Evolutionary conservation across 331 rosid genomes (phyloP), one percentile per base, ranked within the genome.

Genomic region (Prunus yedoensis): DNA sequence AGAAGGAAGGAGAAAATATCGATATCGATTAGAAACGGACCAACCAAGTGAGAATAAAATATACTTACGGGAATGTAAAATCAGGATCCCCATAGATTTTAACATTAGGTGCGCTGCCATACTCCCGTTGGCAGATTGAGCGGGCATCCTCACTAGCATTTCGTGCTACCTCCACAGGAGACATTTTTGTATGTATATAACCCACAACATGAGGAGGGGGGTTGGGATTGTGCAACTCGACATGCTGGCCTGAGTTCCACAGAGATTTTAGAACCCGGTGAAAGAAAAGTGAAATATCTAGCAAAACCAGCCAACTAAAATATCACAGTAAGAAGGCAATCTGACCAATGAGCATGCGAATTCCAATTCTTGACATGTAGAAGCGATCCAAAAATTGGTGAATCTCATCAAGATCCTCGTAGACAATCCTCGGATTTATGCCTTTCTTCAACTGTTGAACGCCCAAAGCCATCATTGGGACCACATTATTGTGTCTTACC

Each of bases 401-500:
- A 80, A 93, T 93, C 85, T 88, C 97, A 35, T 76, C 86, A 49
- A 83, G 89, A 84, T 87, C 95, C 74, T 81, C 79, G 20, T 78
- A 68, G 35, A 50, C 79, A 11, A 81, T 85, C 67, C 80, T 88
- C 13, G 85, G 83, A 80, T 71, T 74, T 49, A 89, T 43, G 43
- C 78, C 80, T 63, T 88, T 93, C 91, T 93, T 93, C 88, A 93
- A 84, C 81, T 89, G 98, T 69, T 91, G 93, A 83, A 93, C 97
- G 63, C 98, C 98, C 69, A 93, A 54, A 78, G 98, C 98, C 98
- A 93, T 93, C 84, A 80, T 91, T 9, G 92, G 98, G 30, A 93
- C 98, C 77, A 93, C 98, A 66, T 93, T 91, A 83, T 93, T 93
- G 87, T 93, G 98, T 77, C 97, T 88, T 70, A 91, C 96, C 87